A percentile compares a stretch with the other conserved stretches of the same genome.
Evolutionary conservation across 1,284 basidiomycete genomes (phyloP).

Genomic region (Ganoderma lingzhi): DNA sequence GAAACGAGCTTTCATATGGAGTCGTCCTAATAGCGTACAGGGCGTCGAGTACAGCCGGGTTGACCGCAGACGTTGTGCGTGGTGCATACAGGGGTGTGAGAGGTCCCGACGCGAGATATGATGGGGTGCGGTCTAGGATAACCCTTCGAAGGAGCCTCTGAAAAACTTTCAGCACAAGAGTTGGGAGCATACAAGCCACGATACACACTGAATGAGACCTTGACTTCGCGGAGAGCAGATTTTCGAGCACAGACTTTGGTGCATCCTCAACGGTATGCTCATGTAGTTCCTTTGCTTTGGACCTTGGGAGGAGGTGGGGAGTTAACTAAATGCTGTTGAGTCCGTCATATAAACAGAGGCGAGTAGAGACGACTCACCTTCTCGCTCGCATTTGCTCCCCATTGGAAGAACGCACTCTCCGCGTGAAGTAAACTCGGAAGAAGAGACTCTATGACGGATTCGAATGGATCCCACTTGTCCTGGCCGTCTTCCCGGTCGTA

Average conservation of each 20-base stretch:
- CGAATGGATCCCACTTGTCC: conserved; percentile 34
- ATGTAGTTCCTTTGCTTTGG: conserved; percentile 10
- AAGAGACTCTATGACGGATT: conserved; percentile 32
- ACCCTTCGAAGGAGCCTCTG: conserved; percentile 35
- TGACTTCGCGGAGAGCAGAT: conserved; percentile 17
- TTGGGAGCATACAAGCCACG: no score
- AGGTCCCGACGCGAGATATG: conserved; percentile 15
- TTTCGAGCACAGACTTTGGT: background rate
- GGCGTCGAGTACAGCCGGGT: conserved; percentile 57
- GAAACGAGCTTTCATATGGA: conserved; percentile 67
- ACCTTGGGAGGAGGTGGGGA: conserved; percentile 17
- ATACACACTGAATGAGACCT: conserved; percentile 25
- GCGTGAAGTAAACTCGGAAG: conserved; percentile 34
- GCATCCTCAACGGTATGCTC: background rate
- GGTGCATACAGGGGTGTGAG: conserved; percentile 33
- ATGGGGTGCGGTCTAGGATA: conserved; percentile 23
- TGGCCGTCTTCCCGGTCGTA: conserved; percentile 24
- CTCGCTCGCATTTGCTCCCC: conserved; percentile 27
- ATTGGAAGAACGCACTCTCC: conserved; percentile 29
- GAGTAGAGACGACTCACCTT: conserved; percentile 18
- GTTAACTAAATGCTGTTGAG: background rate
- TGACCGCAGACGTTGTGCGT: conserved; percentile 35
- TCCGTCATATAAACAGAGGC: background rate
- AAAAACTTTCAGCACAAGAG: background rate
- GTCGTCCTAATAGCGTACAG: conserved; percentile 66